Conservation (phyloP, 2,329 filamentous ascomycete genomes). For the Stemphylium beticola region DNA sequence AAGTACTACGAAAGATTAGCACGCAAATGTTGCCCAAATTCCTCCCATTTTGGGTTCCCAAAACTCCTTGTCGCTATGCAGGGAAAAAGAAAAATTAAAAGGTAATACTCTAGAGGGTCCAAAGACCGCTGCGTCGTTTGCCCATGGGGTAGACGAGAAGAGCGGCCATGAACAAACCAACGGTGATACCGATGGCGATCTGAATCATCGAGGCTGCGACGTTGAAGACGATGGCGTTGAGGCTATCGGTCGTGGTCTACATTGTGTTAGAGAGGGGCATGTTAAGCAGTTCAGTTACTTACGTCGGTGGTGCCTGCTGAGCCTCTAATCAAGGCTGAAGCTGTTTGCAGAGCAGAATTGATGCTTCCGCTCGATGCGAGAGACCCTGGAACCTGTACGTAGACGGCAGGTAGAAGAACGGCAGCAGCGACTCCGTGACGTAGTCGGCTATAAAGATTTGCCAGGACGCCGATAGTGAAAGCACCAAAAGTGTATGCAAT, state of each 20-base stretch:
- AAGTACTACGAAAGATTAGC: constrained; percentile 30
- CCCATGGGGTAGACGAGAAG: constrained; percentile 58
- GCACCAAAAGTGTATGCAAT: constrained; percentile 79
- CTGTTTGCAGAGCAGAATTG: constrained; percentile 36
- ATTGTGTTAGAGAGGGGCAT: constrained; percentile 5
- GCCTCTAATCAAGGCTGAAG: constrained; percentile 35
- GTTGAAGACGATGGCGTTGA: constrained; percentile 46
- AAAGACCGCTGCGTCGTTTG: constrained; percentile 52
- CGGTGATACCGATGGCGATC: constrained; percentile 59
- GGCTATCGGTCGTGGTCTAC: constrained; percentile 27
- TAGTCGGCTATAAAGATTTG: constrained; percentile 76
- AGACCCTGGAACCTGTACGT: constrained; percentile 43
- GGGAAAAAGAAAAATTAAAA: constrained; percentile 7
- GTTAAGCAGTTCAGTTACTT: constrained; percentile 9
- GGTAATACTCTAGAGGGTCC: constrained; percentile 39
- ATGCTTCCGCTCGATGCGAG: constrained; percentile 41
- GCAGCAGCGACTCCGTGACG: constrained; percentile 58
- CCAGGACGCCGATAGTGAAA: constrained; percentile 74
- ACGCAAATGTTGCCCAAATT: constrained; percentile 2
- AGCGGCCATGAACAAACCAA: constrained; percentile 57
- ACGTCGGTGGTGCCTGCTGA: constrained; percentile 22
- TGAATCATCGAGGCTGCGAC: constrained; percentile 58
- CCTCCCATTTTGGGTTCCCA: constrained; percentile 17
- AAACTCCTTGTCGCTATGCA: constrained; percentile 30
- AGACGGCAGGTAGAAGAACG: constrained; percentile 40